Percentiles rank a stretch among this genome's conserved stretches.
These are phyloP conservation scores for Sugiyamaella sp. DNA, from an alignment of 1,139 yeast genomes.

Conservation along the genomic window DNA sequence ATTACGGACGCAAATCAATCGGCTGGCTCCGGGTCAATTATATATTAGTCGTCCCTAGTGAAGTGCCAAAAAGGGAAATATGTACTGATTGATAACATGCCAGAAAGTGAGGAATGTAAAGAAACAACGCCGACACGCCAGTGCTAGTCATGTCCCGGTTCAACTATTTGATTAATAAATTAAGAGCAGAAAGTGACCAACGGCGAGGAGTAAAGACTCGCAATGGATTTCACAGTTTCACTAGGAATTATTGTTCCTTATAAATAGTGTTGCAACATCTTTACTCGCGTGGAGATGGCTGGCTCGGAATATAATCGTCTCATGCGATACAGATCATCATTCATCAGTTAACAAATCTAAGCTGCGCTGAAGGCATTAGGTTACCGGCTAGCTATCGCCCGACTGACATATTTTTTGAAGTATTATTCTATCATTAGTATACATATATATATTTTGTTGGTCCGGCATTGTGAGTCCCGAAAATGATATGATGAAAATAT, in stretches of 20 bases:
- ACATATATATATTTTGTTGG: not conserved
- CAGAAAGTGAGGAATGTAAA: not conserved
- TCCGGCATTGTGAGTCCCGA: not conserved
- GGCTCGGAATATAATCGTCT: too few species aligned
- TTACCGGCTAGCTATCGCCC: too few species aligned
- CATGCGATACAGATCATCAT: too few species aligned
- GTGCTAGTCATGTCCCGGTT: not conserved
- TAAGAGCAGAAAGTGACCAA: not conserved
- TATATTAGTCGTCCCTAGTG: not conserved
- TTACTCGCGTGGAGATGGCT: too few species aligned
- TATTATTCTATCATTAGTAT: not conserved
- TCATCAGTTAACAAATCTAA: too few species aligned
- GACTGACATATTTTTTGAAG: too few species aligned
- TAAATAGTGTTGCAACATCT: too few species aligned
- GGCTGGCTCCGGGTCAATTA: not conserved
- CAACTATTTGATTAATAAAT: not conserved
- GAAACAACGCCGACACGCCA: too few species aligned
- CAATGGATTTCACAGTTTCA: too few species aligned
- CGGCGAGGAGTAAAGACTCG: too few species aligned
- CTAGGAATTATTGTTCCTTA: too few species aligned
- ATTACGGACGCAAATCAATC: not conserved
- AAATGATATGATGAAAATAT: not conserved
- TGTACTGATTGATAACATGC: conserved; percentile 15
- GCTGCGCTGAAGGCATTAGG: too few species aligned
- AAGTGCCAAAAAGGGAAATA: conserved; percentile 4